Base-by-base conservation (phyloP, 2,329 filamentous ascomycete genomes). In the Colletotrichum noveboracense region DNA sequence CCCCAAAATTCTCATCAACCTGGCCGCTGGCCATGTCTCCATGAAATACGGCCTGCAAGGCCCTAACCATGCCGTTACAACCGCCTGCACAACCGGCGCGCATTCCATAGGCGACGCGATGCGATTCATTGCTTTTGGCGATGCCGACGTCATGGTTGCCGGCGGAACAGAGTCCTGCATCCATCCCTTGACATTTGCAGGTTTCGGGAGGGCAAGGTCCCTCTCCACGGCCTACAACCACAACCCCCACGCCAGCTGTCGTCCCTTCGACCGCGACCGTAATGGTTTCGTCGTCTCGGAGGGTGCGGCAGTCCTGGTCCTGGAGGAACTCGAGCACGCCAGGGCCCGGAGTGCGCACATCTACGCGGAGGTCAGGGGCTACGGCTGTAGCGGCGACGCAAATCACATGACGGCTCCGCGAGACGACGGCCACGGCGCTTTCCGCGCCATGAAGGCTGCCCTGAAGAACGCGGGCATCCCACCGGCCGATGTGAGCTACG, bases 101-200 rank as follows among this genome's bases (percentile, higher is more conserved):
- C 97, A 99, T 86, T 96, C 96, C 2, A 93, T 99, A 66, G 97
- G 96, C 21, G 97, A 99, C 83, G 97, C 97, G 7, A 93, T 94
- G n/a, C 92, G 96, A 21, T 95, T 98, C 82, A 96, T 99, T 77
- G 91, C 94, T n/a, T 93, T 93, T 81, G 96, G 96, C 8, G 96
- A 98, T 82, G 96, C 96, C 61, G 91, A 98, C 83, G 94, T 98
- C 70, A 98, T 99, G 96, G 86, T 99, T 10, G 96, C 97, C n/a
- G 97, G 97, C 56, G 96, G 96, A 32, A 92, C 96, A 10, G 97
- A 99, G 85, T 96, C 96, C 0, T 99, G 97, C 83, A 96, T 99
- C 71, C 96, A 99, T 82, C 97, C 97, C 12, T 89, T 99, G 58
- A 95, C 96, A 3, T 94, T 98, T 79, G 95, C 96, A 8, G 97